Conservation (phyloP, 2,329 filamentous ascomycete species). For the Zalaria sp. region DNA sequence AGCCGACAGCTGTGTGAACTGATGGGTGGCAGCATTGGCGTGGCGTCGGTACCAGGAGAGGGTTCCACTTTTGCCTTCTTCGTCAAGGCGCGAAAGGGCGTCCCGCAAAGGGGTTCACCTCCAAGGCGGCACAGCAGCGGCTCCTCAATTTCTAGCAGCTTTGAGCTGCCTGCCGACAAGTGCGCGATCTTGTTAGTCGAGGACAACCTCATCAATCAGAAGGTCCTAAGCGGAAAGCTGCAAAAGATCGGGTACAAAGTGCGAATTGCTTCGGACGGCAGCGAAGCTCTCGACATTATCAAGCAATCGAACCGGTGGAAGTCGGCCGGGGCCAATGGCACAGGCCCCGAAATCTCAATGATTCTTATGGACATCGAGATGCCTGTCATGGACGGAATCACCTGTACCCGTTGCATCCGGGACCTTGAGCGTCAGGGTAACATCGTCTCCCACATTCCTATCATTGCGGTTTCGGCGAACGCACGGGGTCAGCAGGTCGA, state of each 20-base stretch:
- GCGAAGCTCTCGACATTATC: slow-evolving; percentile 21
- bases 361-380: slow-evolving; percentile 74
- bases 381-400: slow-evolving; percentile 71
- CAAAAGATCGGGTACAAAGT: slow-evolving; percentile 21
- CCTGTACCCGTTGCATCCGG: slow-evolving; percentile 55
- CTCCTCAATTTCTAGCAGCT: not conserved
- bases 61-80: slow-evolving; percentile 57
- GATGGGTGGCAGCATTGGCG: slow-evolving; percentile 56
- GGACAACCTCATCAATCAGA: slow-evolving; percentile 28
- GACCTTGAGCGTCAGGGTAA: slow-evolving; percentile 48
- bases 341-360: slow-evolving; percentile 18
- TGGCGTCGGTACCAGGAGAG: slow-evolving; percentile 41
- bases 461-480: slow-evolving; percentile 70
- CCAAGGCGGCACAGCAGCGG: not conserved
- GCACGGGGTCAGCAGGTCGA: slow-evolving; percentile 60
- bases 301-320: slow-evolving; percentile 11
- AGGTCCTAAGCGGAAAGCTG: slow-evolving; percentile 24
- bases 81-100: slow-evolving; percentile 36
- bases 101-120: not conserved
- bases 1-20: slow-evolving; percentile 52
- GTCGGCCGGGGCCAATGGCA: not conserved
- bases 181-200: slow-evolving; percentile 10
- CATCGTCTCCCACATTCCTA: slow-evolving; percentile 52
- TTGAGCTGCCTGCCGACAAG: not conserved
- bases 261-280: slow-evolving; percentile 23